Evolutionary conservation across 371 early-diverging fungal species (phyloP).

Genomic region (Thermomucor indicae-seudaticae): DNA sequence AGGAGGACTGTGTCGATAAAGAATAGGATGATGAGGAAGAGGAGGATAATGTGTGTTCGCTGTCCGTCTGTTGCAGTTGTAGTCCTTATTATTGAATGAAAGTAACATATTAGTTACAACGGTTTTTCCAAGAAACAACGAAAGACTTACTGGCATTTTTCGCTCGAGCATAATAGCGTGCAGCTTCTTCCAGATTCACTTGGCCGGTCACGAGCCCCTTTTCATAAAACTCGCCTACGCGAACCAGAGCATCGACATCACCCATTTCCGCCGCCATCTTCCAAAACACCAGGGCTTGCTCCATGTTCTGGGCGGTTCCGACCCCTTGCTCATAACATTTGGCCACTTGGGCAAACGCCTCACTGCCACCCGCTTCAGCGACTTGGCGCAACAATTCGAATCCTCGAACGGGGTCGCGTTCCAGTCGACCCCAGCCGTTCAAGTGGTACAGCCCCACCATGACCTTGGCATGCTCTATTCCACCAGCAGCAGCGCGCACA

Average conservation of each 20-base stretch:
- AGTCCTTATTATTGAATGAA: too few relatives aligned
- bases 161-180: neutral
- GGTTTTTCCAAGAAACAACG: too few relatives aligned
- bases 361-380: slow-evolving; percentile 10
- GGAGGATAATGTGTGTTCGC: too few relatives aligned
- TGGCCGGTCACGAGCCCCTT: slow-evolving; percentile 5
- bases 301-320: slow-evolving; percentile 11
- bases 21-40: too few relatives aligned
- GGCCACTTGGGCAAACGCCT: slow-evolving; percentile 15
- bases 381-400: slow-evolving; percentile 8
- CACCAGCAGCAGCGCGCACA: slow-evolving; percentile 4
- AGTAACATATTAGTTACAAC: too few relatives aligned
- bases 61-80: too few relatives aligned
- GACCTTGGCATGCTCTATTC: slow-evolving; percentile 13
- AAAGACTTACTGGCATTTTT: neutral
- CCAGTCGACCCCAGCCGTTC: slow-evolving; percentile 17
- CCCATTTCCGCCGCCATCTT: slow-evolving; percentile 8
- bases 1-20: too few relatives aligned
- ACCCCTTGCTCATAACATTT: slow-evolving; percentile 20
- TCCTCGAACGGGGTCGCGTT: slow-evolving; percentile 7
- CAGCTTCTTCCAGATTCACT: slow-evolving; percentile 3
- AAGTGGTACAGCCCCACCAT: slow-evolving; percentile 24
- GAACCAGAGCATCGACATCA: slow-evolving; percentile 11
- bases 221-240: slow-evolving; percentile 9
- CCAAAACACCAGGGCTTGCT: slow-evolving; percentile 17